These are phyloP conservation scores for Kwoniella bestiolae DNA, from an alignment of 768 basidiomycete genomes.

Conservation along the genomic window DNA sequence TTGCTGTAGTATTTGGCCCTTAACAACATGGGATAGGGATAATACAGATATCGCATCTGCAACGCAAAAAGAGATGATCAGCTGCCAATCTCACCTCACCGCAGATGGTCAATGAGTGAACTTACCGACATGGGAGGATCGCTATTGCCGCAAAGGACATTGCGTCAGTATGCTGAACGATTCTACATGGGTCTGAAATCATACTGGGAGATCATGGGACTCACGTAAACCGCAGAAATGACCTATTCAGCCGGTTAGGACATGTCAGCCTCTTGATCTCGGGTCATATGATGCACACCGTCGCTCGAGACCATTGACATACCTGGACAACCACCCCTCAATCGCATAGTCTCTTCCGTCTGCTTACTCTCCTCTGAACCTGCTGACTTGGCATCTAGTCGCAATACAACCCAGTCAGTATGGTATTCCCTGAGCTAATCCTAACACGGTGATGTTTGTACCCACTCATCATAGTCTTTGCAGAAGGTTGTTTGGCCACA, in stretches of 20 bases:
- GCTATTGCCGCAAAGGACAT: conserved; percentile 16
- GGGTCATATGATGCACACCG: conserved; percentile 5
- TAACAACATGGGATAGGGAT: conserved; percentile 51
- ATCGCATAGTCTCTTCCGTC: conserved; percentile 33
- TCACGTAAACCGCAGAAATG: conserved; percentile 50
- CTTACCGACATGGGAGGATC: conserved; percentile 47
- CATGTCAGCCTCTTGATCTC: background rate
- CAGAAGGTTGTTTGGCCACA: conserved; percentile 43
- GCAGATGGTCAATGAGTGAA: background rate
- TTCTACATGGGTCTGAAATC: no score
- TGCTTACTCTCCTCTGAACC: conserved; percentile 25
- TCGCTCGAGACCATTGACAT: background rate
- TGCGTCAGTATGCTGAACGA: background rate
- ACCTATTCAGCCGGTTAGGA: conserved; percentile 10
- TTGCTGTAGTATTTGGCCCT: background rate
- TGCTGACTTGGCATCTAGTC: background rate
- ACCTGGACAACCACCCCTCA: conserved; percentile 52
- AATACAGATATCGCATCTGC: conserved; percentile 51
- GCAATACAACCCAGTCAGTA: background rate
- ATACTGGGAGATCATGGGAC: no score
- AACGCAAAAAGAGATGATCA: background rate
- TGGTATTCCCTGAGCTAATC: background rate
- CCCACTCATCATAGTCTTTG: conserved; percentile 42
- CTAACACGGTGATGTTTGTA: no score
- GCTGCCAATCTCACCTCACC: background rate